Conservation (phyloP, 805 yeast species). For the Barnettozyma siamensis region DNA sequence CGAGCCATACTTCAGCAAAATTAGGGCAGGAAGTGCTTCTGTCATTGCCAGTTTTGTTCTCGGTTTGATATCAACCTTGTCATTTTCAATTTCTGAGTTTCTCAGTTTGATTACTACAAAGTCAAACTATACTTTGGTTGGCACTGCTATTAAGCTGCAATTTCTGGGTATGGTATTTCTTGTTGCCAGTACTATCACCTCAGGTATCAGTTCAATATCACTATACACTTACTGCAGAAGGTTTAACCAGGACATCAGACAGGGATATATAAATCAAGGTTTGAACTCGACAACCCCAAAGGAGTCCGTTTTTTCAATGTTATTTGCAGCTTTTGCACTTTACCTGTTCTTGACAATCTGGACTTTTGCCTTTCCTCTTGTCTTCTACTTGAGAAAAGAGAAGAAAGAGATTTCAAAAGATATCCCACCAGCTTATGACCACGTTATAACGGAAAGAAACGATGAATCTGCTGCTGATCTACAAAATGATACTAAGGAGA, state of each 20-base stretch:
- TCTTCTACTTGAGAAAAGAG: neutral
- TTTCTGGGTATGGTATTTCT: neutral
- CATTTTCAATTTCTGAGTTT: neutral
- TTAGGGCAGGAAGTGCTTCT: neutral
- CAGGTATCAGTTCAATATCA: neutral
- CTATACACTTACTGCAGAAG: neutral
- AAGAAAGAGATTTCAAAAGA: neutral
- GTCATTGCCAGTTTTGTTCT: slow-evolving; percentile 1
- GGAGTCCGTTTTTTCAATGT: neutral
- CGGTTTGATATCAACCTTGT: neutral
- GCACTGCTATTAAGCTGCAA: neutral
- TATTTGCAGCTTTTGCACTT: neutral
- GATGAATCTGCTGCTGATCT: too few relatives aligned
- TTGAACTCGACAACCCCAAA: slow-evolving; percentile 2
- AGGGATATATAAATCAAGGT: neutral
- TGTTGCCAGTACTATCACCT: neutral
- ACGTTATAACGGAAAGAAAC: neutral
- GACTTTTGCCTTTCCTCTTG: neutral
- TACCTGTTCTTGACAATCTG: neutral
- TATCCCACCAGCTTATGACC: neutral
- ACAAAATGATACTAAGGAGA: neutral
- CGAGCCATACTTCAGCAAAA: neutral
- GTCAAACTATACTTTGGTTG: neutral
- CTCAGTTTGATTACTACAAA: neutral
- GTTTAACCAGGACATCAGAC: neutral